Evolutionary conservation across 148 eudicot genomes (phyloP).

Genomic region (Hydrangea macrophylla): DNA sequence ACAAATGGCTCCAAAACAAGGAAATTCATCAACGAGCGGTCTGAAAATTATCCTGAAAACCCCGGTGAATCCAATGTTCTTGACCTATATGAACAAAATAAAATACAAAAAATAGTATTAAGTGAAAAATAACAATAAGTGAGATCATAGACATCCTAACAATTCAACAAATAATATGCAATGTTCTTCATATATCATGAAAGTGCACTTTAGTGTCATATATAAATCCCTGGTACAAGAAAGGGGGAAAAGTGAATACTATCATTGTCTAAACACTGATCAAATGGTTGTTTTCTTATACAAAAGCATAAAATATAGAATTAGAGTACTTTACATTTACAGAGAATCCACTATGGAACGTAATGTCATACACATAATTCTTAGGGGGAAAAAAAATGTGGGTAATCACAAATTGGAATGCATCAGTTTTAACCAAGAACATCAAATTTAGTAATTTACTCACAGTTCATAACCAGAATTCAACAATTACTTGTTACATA

Average conservation of each 20-base stretch:
- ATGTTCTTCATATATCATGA: neutral
- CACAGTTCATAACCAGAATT: no score
- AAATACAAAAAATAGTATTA: neutral
- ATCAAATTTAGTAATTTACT: no score
- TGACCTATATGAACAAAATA: conserved; percentile 42
- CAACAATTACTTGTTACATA: no score
- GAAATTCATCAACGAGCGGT: conserved; percentile 72
- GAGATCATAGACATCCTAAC: neutral
- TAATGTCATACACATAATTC: no score
- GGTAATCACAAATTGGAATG: neutral
- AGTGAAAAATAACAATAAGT: neutral
- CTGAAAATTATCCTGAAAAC: conserved; percentile 72
- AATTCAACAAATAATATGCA: neutral
- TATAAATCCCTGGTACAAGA: neutral
- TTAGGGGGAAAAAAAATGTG: no score
- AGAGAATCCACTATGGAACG: no score
- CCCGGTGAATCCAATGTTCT: conserved; percentile 76
- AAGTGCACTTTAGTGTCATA: neutral
- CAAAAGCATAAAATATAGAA: no score
- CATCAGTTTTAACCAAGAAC: no score
- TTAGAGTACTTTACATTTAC: neutral
- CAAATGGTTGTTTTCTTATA: no score
- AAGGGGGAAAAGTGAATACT: no score
- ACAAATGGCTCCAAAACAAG: conserved; percentile 72
- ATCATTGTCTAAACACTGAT: no score